These are phyloP conservation scores for Lipomyces mesembrius DNA, from an alignment of 805 yeast species.

Conservation along the genomic window DNA sequence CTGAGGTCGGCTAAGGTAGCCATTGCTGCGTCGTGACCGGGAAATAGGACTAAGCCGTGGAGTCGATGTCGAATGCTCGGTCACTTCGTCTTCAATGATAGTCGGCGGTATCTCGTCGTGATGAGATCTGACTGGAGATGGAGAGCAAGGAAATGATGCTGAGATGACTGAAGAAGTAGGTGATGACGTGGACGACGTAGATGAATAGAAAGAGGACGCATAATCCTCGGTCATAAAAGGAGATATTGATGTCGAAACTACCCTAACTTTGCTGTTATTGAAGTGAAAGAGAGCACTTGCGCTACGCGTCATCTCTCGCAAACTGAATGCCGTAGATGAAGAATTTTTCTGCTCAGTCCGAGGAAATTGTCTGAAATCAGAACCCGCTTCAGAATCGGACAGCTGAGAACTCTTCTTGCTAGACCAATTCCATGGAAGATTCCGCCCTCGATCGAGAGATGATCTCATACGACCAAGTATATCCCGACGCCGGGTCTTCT, in stretches of 20 bases:
- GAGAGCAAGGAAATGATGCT: constrained; percentile 16
- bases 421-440: constrained; percentile 20
- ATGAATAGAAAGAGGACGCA: constrained; percentile 8
- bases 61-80: neutral
- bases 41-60: constrained; percentile 12
- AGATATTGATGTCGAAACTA: neutral
- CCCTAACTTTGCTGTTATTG: neutral
- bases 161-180: constrained; percentile 12
- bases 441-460: constrained; percentile 25
- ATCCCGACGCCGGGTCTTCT: constrained; percentile 2
- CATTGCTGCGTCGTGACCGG: constrained; percentile 20
- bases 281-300: constrained; percentile 14
- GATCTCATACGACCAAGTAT: constrained; percentile 20
- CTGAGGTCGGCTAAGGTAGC: constrained; percentile 23
- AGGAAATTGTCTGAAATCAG: neutral
- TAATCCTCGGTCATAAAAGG: constrained; percentile 1
- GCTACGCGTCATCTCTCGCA: constrained; percentile 5
- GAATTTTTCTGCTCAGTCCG: neutral
- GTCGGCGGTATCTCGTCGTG: constrained; percentile 16
- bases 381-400: neutral
- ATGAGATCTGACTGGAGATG: constrained; percentile 13
- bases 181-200: constrained; percentile 9
- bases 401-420: neutral
- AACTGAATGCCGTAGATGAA: neutral
- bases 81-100: constrained; percentile 16